Base-by-base conservation (phyloP, 768 basidiomycete genomes). In the Galerina sulciceps region DNA sequence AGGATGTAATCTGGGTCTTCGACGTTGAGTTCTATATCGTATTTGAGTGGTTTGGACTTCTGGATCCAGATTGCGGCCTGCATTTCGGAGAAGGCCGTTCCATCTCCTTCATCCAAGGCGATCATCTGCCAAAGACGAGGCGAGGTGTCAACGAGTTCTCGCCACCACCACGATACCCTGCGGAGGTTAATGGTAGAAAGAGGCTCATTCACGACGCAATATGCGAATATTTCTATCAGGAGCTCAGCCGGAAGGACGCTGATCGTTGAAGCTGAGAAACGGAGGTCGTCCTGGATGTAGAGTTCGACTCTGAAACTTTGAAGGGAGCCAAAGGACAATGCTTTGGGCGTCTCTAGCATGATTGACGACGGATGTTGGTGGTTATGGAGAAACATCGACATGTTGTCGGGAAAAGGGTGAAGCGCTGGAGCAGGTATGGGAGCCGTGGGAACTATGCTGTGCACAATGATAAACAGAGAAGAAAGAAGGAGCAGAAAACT, bases 61-160 rank as follows among this genome's bases (percentile, higher is more conserved):
- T 72, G 66, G 31, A 82, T 72, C 86, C 85, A 91, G 0, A 85
- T 66, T 23, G 73, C 65, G 3, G 85, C 84, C 55, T 87, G 82
- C 0, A 70, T 60, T 46, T 77, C 81, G 18, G 84, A 76, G 42
- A 77, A 71, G 17, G 77, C 66, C 8, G 71, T 61, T 35, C 73
- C 74, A 6, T 64, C 60, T 5, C 67, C 58, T n/a, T 84, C 81
- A 67, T 81, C 71, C 55, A 92, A 72, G 52, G 73, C 67, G 59
- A 91, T 76, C 49, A 69, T 72, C 64, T 84, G 85, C 90, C 89
- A 92, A 45, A 87, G 66, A 31, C 75, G 71, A 0, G 90, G 89
- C 0, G 84, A 83, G 1, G 76, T 70, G 64, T 81, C 67, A 36
- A 83, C 78, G 42, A 90, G 71, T 38, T 77, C 72, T 59, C 76